Evolutionary conservation across 2,329 filamentous ascomycete genomes (phyloP).

Genomic region (Xylaria arbuscula): DNA sequence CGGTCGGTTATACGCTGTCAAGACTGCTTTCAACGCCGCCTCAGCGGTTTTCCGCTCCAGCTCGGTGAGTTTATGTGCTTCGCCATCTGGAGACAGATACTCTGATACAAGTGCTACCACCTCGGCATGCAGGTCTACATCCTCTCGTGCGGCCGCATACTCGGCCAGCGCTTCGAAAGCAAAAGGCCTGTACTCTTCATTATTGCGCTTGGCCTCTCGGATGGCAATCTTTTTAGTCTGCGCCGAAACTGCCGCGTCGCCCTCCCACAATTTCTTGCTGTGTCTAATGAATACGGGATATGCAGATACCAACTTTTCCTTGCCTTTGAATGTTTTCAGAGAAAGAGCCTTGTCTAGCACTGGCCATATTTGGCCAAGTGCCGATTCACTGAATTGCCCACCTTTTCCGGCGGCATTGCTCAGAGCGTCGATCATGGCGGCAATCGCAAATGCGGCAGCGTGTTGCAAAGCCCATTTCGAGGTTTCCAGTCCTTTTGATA

Average conservation of each 20-base stretch:
- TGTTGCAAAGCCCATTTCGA: slow-evolving; percentile 93
- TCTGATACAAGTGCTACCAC: slow-evolving; percentile 72
- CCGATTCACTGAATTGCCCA: slow-evolving; percentile 68
- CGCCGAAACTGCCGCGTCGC: slow-evolving; percentile 63
- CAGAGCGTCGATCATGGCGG: slow-evolving; percentile 76
- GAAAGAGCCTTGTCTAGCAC: slow-evolving; percentile 82
- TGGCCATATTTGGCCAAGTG: slow-evolving; percentile 79
- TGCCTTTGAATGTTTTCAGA: slow-evolving; percentile 92
- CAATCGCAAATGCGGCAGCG: slow-evolving; percentile 82
- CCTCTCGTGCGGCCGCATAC: slow-evolving; percentile 74
- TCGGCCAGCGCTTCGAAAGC: slow-evolving; percentile 78
- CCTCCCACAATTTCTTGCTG: slow-evolving; percentile 67
- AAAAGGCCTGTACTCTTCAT: slow-evolving; percentile 82
- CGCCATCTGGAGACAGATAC: slow-evolving; percentile 66
- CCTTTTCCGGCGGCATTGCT: slow-evolving; percentile 66
- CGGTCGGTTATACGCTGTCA: slow-evolving; percentile 60
- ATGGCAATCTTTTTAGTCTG: slow-evolving; percentile 83
- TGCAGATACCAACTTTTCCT: slow-evolving; percentile 83
- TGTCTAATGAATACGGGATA: slow-evolving; percentile 82
- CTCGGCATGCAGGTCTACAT: slow-evolving; percentile 76
- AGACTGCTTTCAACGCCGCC: slow-evolving; percentile 63
- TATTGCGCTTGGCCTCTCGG: slow-evolving; percentile 91
- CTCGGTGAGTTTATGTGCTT: slow-evolving; percentile 56
- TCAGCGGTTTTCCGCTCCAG: slow-evolving; percentile 57
- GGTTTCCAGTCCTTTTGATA: slow-evolving; percentile 76